Evolutionary conservation across 352 stramenopile genomes (phyloP).

Genomic region (Pythium angustatum): DNA sequence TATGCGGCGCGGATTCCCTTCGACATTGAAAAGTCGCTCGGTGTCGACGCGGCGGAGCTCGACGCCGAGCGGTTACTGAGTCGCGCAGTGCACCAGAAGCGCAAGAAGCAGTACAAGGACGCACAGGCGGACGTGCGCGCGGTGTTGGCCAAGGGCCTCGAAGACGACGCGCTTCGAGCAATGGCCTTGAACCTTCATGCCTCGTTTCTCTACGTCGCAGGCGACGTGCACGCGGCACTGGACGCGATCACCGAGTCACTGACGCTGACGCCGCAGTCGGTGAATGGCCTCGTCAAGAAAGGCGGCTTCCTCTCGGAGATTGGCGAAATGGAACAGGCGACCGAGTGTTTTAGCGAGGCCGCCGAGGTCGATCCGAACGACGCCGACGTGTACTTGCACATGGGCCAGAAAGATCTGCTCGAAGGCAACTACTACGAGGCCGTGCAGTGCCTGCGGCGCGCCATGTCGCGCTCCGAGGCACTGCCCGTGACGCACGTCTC

Average conservation of each 20-base stretch:
- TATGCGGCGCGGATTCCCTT: slow-evolving; percentile 53
- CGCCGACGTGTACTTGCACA: slow-evolving; percentile 76
- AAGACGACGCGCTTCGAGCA: slow-evolving; percentile 41
- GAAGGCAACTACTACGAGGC: slow-evolving; percentile 74
- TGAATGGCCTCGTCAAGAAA: slow-evolving; percentile 83
- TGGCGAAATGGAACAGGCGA: slow-evolving; percentile 63
- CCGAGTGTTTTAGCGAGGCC: slow-evolving; percentile 61
- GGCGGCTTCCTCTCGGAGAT: slow-evolving; percentile 78
- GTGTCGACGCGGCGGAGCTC: slow-evolving; percentile 39
- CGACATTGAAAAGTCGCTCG: slow-evolving; percentile 62
- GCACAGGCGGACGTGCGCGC: slow-evolving; percentile 51
- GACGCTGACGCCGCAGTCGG: slow-evolving; percentile 45
- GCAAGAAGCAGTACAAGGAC: slow-evolving; percentile 48
- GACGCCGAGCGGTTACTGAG: slow-evolving; percentile 55
- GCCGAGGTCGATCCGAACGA: slow-evolving; percentile 73
- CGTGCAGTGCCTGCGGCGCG: slow-evolving; percentile 65
- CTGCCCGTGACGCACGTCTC: slow-evolving; percentile 76
- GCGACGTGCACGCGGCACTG: slow-evolving; percentile 72
- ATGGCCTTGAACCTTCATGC: slow-evolving; percentile 77
- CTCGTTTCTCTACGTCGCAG: slow-evolving; percentile 79
- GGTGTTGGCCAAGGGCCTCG: slow-evolving; percentile 42
- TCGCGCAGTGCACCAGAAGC: slow-evolving; percentile 71
- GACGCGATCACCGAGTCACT: slow-evolving; percentile 65
- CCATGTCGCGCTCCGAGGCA: slow-evolving; percentile 75
- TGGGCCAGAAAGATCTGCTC: slow-evolving; percentile 81